Conservation (phyloP, 2,329 filamentous ascomycete species). For the Aspergillus sp. region DNA sequence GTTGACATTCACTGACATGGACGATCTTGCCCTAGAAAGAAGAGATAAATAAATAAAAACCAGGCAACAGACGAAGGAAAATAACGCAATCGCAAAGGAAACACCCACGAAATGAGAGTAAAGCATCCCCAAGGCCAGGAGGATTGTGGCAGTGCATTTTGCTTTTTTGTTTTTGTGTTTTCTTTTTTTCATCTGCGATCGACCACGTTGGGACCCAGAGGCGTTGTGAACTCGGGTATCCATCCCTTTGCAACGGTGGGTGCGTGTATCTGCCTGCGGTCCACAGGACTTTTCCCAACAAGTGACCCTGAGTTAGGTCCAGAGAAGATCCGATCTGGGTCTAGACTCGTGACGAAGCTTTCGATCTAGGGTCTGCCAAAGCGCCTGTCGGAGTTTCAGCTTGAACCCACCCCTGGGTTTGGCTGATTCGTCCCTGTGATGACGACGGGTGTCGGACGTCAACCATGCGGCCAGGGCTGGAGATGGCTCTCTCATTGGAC, state of each 20-base stretch:
- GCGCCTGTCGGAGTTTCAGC: slow-evolving; percentile 18
- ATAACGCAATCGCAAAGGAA: not conserved
- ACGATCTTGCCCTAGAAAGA: slow-evolving; percentile 1
- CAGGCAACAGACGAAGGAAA: slow-evolving; percentile 1
- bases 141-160: slow-evolving; percentile 15
- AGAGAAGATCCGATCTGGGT: slow-evolving; percentile 10
- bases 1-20: slow-evolving; percentile 1
- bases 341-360: slow-evolving; percentile 16
- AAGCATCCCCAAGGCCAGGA: not conserved
- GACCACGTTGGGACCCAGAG: slow-evolving; percentile 19
- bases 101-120: slow-evolving; percentile 1
- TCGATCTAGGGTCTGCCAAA: slow-evolving; percentile 10
- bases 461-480: not conserved
- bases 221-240: slow-evolving; percentile 14
- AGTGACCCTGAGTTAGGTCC: slow-evolving; percentile 6
- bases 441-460: slow-evolving; percentile 7
- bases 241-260: slow-evolving; percentile 9
- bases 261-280: slow-evolving; percentile 2
- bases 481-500: slow-evolving; percentile 2
- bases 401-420: slow-evolving; percentile 11
- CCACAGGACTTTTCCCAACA: slow-evolving; percentile 8
- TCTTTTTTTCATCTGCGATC: slow-evolving; percentile 11
- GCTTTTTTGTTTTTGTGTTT: not conserved
- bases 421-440: slow-evolving; percentile 7
- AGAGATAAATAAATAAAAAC: slow-evolving; percentile 1